These are phyloP conservation scores for Coniochaeta ligniaria DNA, from an alignment of 2,329 filamentous ascomycete genomes.

Conservation along the genomic window DNA sequence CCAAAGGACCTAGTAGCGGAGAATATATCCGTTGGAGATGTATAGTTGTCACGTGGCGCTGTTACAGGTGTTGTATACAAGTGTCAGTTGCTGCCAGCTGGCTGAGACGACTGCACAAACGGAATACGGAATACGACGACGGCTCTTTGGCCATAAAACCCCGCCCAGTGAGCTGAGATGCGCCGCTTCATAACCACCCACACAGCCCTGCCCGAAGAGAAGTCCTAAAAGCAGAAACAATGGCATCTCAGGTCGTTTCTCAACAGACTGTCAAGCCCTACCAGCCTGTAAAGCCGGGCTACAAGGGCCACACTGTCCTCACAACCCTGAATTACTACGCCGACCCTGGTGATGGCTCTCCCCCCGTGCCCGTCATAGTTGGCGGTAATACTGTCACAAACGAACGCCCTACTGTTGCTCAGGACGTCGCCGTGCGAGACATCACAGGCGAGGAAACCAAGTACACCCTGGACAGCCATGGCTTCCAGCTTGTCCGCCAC, in stretches of 20 bases:
- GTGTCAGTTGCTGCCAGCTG: neutral
- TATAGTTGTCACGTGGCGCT: too few relatives aligned
- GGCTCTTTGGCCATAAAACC: neutral
- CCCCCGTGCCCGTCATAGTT: conserved; percentile 27
- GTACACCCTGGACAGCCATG: conserved; percentile 45
- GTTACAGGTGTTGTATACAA: too few relatives aligned
- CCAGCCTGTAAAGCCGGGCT: neutral
- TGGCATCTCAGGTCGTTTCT: neutral
- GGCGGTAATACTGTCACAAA: conserved; percentile 46
- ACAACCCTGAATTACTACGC: conserved; percentile 30
- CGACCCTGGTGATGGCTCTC: conserved; percentile 32
- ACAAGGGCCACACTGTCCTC: conserved; percentile 19
- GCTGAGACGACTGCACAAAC: neutral
- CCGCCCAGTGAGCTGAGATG: neutral
- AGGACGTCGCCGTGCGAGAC: conserved; percentile 46
- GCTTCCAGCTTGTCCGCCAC: conserved; percentile 49
- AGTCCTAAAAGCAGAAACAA: neutral
- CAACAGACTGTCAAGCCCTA: neutral
- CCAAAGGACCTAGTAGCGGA: too few relatives aligned
- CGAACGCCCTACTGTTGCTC: conserved; percentile 59
- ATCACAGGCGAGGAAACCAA: conserved; percentile 59
- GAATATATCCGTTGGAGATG: too few relatives aligned
- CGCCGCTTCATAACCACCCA: neutral
- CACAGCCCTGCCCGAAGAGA: too few relatives aligned
- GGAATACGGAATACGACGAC: neutral